Evolutionary conservation across 2,329 filamentous ascomycete species (phyloP).

Genomic region (Scorias spongiosa): DNA sequence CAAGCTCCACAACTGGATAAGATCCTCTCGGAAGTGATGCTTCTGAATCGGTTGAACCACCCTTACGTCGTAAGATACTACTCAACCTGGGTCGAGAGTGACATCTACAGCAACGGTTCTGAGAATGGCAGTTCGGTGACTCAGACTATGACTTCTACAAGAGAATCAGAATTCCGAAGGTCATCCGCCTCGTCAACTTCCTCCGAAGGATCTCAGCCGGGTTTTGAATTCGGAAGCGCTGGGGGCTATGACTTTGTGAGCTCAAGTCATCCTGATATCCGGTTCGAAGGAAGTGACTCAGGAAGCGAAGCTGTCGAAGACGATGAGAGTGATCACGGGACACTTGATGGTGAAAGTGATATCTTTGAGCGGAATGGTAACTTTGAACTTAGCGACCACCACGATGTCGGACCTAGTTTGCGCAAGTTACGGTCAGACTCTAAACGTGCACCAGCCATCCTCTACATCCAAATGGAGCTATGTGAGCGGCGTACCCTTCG

Average conservation of each 20-base stretch:
- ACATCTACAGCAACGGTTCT: constrained; percentile 11
- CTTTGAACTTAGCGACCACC: background rate
- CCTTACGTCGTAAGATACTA: constrained; percentile 82
- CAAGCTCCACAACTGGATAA: constrained; percentile 63
- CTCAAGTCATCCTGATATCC: constrained; percentile 61
- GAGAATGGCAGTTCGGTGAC: constrained; percentile 15
- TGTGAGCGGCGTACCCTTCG: constrained; percentile 87
- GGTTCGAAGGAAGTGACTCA: constrained; percentile 49
- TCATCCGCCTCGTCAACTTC: background rate
- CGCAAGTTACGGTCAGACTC: constrained; percentile 31
- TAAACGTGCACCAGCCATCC: constrained; percentile 47
- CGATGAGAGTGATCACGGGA: constrained; percentile 22
- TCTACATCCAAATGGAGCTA: constrained; percentile 99
- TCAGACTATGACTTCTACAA: background rate
- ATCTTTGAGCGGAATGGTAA: constrained; percentile 11
- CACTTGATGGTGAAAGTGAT: constrained; percentile 23
- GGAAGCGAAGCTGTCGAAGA: constrained; percentile 23
- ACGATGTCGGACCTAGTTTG: background rate
- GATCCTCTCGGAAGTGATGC: constrained; percentile 68
- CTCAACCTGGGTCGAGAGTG: constrained; percentile 82
- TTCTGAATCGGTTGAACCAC: constrained; percentile 86
- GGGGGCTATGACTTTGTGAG: constrained; percentile 87
- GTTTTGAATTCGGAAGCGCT: constrained; percentile 50
- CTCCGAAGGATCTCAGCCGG: constrained; percentile 41
- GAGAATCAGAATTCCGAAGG: background rate